phyloP scores from a whole-genome alignment of 2,329 filamentous ascomycete species.

The Waltergamsia citrina region DNA sequence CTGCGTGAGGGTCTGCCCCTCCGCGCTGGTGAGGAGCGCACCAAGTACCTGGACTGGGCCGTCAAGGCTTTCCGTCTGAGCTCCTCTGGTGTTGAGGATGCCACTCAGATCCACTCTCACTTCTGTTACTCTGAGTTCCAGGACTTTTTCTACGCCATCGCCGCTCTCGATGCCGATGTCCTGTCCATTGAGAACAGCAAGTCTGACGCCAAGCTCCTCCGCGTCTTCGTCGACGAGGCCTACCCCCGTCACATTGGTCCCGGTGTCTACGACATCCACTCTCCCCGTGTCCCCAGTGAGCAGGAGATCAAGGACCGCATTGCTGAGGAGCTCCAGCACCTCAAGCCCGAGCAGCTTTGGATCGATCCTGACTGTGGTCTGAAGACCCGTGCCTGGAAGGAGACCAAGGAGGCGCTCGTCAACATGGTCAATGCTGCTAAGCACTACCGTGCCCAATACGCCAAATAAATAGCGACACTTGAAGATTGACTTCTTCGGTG shows the following conservation, averaged over 20 bases:
- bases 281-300: constrained; percentile 90
- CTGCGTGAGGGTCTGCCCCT: constrained; percentile 99
- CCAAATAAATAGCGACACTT: constrained; percentile 39
- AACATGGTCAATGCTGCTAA: constrained; percentile 99
- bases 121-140: constrained; percentile 99
- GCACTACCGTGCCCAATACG: constrained; percentile 85
- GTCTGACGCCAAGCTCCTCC: constrained; percentile 97
- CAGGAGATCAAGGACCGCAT: constrained; percentile 98
- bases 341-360: constrained; percentile 98
- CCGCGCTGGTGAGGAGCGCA: constrained; percentile 85
- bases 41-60: constrained; percentile 94
- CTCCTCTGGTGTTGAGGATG: constrained; percentile 86
- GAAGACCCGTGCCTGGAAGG: constrained; percentile 97
- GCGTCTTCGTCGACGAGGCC: constrained; percentile 94
- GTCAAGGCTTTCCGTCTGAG: constrained; percentile 97
- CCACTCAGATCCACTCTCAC: constrained; percentile 98
- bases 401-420: constrained; percentile 91
- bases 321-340: constrained; percentile 94
- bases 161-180: constrained; percentile 94
- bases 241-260: constrained; percentile 98
- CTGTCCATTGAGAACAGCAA: constrained; percentile 99
- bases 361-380: constrained; percentile 99
- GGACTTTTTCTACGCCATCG: constrained; percentile 99
- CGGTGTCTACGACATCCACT: constrained; percentile 99
- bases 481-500: constrained; percentile 6